Conservation (phyloP, 805 yeast species). For the Wickerhamomyces bovis region DNA sequence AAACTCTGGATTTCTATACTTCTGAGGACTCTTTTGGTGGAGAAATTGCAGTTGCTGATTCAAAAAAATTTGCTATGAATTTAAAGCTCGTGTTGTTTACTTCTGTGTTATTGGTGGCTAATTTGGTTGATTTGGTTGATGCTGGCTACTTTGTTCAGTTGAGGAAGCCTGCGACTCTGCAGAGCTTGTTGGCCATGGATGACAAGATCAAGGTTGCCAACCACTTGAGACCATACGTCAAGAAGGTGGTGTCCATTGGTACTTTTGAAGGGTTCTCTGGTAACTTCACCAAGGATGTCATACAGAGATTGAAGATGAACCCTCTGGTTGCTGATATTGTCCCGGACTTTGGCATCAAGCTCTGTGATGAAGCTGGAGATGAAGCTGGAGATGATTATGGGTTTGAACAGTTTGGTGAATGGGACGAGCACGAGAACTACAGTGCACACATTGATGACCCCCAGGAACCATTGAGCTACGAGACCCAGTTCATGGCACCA, state of each 20-base stretch:
- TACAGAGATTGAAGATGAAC: slow-evolving; percentile 43
- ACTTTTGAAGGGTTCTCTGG: slow-evolving; percentile 68
- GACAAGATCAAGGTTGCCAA: slow-evolving; percentile 26
- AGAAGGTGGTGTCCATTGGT: slow-evolving; percentile 58
- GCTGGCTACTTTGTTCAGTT: slow-evolving; percentile 22
- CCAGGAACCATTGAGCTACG: slow-evolving; percentile 6
- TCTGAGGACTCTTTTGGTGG: background rate
- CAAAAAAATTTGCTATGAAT: background rate
- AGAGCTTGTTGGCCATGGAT: slow-evolving; percentile 14
- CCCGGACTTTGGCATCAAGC: slow-evolving; percentile 56
- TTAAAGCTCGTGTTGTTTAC: background rate
- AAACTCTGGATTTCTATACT: too few species aligned
- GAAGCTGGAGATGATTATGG: slow-evolving; percentile 9
- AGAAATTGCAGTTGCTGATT: too few species aligned
- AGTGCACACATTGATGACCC: background rate
- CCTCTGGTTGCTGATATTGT: slow-evolving; percentile 66
- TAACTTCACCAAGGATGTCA: slow-evolving; percentile 41
- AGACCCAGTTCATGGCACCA: slow-evolving; percentile 45
- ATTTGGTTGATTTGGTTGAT: slow-evolving; percentile 7
- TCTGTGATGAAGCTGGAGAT: slow-evolving; percentile 37
- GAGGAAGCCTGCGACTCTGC: slow-evolving; percentile 18
- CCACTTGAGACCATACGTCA: slow-evolving; percentile 41
- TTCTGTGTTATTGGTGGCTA: background rate
- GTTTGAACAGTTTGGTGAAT: background rate
- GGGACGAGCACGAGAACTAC: slow-evolving; percentile 26